Base-by-base conservation (phyloP, 1,284 basidiomycete genomes). In the Fomitopsis betulina region DNA sequence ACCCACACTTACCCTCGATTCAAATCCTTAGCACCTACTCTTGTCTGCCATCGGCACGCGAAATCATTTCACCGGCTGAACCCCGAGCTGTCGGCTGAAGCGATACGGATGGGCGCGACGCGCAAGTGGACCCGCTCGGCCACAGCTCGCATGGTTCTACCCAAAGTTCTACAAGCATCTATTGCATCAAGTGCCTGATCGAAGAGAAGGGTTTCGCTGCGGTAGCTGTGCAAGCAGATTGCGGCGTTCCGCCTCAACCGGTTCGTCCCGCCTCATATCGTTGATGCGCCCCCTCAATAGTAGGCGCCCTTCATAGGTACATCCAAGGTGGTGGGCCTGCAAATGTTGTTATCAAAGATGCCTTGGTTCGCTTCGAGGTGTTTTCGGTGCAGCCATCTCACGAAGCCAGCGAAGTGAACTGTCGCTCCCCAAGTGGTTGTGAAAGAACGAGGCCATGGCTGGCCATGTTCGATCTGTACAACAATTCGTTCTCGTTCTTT, bases 131-230 rank as follows among this genome's bases (percentile, higher is more conserved):
- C 17, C 61, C 70, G 57, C 67, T 72, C 53, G 68, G 65, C 27
- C 67, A 70, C 57, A 68, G 66, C 58, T 67, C 68, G 40, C 71
- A 71, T 60, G 66, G 67, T n/a, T n/a, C n/a, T n/a, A n/a, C n/a
- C n/a, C n/a, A 45, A 67, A 68, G 12, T 68, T 67, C 59, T 71
- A 70, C 58, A 62, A 68, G 27, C 66, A 70, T 53, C 61, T 70
- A 4, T 30, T 30, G 5, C 39, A 72, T 67, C 10, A 68, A 68
- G 58, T 67, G 66, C 19, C 59, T 70, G 51, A 68, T 70, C 57
- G 65, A 68, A 55, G 64, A 70, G 50, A 68, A 70, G 56, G 67
- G 68, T 47, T 71, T 72, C 62, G 68, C 62, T 10, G 69, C 66
- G 19, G 61, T 69, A 15, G 68, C 70, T 19, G 61, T 69, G 17